Conservation (phyloP, 202 grass and related monocot genomes). For the Carex arenaria region DNA sequence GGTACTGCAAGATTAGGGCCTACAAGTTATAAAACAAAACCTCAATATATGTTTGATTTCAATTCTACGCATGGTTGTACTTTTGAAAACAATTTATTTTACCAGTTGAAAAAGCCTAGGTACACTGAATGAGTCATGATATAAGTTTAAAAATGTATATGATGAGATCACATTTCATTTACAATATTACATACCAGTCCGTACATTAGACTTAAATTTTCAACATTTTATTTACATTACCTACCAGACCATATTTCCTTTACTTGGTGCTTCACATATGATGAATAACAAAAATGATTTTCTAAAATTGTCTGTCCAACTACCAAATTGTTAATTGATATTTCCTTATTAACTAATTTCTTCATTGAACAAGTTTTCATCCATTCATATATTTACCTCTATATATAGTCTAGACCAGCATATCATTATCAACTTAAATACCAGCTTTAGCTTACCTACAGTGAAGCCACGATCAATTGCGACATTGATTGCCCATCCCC, state of each 20-base stretch:
- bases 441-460: conserved; percentile 31
- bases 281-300: background rate
- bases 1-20: conserved; percentile 49
- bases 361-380: background rate
- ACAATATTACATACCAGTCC: background rate
- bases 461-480: conserved; percentile 72
- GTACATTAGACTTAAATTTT: background rate
- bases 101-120: background rate
- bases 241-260: too few species aligned
- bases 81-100: background rate
- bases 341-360: background rate
- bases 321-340: background rate
- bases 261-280: background rate
- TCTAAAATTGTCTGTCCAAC: background rate
- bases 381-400: background rate
- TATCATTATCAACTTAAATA: background rate
- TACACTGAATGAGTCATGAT: background rate
- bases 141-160: background rate
- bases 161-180: background rate
- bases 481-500: conserved; percentile 86
- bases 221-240: background rate
- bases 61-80: background rate
- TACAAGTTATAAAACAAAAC: background rate
- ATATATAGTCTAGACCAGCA: background rate
- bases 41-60: background rate